A percentile compares a stretch with the other conserved stretches of the same genome.
These are phyloP conservation scores for Delonix regia DNA, from an alignment of 306 rosid species.

Conservation along the genomic window DNA sequence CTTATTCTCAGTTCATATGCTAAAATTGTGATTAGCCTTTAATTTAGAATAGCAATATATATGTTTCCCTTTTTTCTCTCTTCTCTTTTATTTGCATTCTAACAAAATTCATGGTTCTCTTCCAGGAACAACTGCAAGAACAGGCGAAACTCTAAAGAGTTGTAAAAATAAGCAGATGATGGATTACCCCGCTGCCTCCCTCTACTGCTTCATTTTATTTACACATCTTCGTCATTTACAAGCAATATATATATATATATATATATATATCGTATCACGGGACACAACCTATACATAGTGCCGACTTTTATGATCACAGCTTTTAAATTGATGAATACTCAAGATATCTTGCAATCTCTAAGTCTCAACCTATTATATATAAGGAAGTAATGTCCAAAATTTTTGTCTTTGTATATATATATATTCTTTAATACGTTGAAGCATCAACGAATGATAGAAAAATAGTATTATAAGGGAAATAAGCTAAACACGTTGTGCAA, in stretches of 20 bases:
- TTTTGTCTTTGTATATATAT: too few species aligned
- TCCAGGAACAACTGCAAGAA: slow-evolving; percentile 78
- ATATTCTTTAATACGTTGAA: too few species aligned
- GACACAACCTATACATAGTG: not conserved
- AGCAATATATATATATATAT: not conserved
- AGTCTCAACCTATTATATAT: too few species aligned
- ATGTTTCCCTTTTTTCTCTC: not conserved
- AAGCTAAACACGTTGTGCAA: not conserved
- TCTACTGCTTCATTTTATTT: not conserved
- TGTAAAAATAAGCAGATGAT: not conserved
- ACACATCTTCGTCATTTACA: not conserved
- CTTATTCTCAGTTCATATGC: not conserved
- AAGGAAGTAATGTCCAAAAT: too few species aligned
- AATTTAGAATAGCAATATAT: not conserved
- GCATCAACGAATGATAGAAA: too few species aligned
- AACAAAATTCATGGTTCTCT: not conserved
- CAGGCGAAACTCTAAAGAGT: slow-evolving; percentile 52
- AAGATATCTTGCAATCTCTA: too few species aligned
- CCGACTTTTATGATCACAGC: not conserved
- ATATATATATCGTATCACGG: not conserved
- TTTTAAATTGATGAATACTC: too few species aligned
- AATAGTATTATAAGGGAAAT: not conserved
- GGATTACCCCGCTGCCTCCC: not conserved
- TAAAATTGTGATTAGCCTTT: not conserved
- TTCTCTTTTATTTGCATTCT: not conserved